Percentiles rank a stretch among this genome's conserved stretches.
These are phyloP conservation scores for Bjerkandera adusta DNA, from an alignment of 1,284 basidiomycete species.

Conservation along the genomic window DNA sequence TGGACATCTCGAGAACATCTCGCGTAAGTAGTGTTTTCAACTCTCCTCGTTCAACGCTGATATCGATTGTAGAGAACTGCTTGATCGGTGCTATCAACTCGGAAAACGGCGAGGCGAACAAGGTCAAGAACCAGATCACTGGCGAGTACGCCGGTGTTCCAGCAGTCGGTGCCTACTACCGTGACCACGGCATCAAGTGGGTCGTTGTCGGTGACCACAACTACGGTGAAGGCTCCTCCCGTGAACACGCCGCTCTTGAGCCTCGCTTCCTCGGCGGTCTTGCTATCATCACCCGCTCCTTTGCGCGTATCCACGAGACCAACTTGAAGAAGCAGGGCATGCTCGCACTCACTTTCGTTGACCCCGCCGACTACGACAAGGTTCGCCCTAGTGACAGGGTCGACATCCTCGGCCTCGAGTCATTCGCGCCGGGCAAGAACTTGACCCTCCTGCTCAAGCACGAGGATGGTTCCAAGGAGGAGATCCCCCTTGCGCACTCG, in stretches of 20 bases:
- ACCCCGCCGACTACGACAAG: constrained; percentile 91
- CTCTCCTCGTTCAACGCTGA: background rate
- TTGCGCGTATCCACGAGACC: constrained; percentile 98
- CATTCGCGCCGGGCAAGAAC: constrained; percentile 87
- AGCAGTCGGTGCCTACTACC: constrained; percentile 83
- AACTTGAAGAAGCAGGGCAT: constrained; percentile 98
- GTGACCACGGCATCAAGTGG: constrained; percentile 90
- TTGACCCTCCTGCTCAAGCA: constrained; percentile 81
- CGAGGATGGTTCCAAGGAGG: constrained; percentile 75
- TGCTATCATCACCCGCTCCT: constrained; percentile 93
- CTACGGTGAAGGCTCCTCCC: constrained; percentile 98
- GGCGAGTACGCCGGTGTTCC: constrained; percentile 89
- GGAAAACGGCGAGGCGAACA: constrained; percentile 96
- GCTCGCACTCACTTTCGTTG: constrained; percentile 87
- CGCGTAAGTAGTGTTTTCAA: constrained; percentile 51
- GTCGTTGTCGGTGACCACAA: constrained; percentile 94
- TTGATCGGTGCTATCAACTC: constrained; percentile 96
- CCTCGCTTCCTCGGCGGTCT: constrained; percentile 95
- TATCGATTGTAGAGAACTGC: constrained; percentile 73
- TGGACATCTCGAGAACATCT: constrained; percentile 98
- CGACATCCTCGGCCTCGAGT: constrained; percentile 80
- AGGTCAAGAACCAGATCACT: constrained; percentile 88
- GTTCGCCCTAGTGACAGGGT: constrained; percentile 81
- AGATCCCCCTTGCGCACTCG: constrained; percentile 72
- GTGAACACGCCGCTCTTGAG: constrained; percentile 97